phyloP scores from a whole-genome alignment of 1,284 basidiomycete genomes.

The Tylopilus sp. region DNA sequence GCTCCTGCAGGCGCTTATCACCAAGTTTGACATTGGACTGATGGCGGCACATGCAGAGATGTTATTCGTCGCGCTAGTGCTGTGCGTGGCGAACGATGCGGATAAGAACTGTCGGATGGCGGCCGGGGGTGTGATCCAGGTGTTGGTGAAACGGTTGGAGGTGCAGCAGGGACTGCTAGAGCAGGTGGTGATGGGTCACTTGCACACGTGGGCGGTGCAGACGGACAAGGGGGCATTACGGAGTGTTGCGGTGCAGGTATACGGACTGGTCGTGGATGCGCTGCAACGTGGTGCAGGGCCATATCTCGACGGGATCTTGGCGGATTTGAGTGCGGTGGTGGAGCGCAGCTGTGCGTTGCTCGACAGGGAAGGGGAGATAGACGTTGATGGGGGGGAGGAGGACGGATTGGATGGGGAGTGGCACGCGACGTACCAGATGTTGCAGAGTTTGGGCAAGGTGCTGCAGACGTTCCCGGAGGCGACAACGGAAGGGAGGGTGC shows the following conservation, averaged over 20 bases:
- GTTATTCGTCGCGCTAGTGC: constrained; percentile 92
- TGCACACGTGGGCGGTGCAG: constrained; percentile 87
- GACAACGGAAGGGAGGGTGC: constrained; percentile 48
- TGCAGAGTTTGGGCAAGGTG: constrained; percentile 76
- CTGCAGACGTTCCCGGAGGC: constrained; percentile 68
- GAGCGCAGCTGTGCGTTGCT: constrained; percentile 57
- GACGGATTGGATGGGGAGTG: constrained; percentile 70
- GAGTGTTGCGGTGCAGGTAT: constrained; percentile 84
- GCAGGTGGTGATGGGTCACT: constrained; percentile 67
- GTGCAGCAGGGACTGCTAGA: constrained; percentile 55
- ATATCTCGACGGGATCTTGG: constrained; percentile 66
- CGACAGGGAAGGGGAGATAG: constrained; percentile 51
- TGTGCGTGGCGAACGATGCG: constrained; percentile 95
- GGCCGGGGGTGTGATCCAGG: constrained; percentile 86
- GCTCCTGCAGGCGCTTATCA: constrained; percentile 83
- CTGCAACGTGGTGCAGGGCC: constrained; percentile 61
- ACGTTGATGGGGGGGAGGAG: constrained; percentile 52
- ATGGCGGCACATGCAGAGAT: constrained; percentile 89
- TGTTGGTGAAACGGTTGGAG: constrained; percentile 75
- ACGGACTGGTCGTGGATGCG: constrained; percentile 81
- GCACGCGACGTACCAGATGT: constrained; percentile 87
- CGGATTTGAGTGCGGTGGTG: constrained; percentile 67
- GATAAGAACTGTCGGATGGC: constrained; percentile 90
- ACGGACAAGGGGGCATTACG: constrained; percentile 69
- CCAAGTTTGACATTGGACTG: constrained; percentile 87